These are phyloP conservation scores for Penicillium pulvis DNA, from an alignment of 495 filamentous ascomycete species.

Conservation along the genomic window DNA sequence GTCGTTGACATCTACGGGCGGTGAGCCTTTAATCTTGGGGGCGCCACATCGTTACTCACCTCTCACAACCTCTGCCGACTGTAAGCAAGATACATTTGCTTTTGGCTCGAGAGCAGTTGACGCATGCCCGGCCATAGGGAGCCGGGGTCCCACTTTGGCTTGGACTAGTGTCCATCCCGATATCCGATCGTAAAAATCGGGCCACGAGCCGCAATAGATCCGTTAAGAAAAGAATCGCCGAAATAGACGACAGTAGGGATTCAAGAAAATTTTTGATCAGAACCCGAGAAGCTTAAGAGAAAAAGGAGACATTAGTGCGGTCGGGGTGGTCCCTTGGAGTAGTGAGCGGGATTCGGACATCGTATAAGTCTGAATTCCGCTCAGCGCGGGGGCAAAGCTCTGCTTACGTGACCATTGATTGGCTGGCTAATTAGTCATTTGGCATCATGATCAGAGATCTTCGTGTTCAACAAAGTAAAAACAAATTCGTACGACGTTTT, in stretches of 20 bases:
- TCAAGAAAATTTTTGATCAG: not conserved
- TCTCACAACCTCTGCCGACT: conserved; percentile 47
- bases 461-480: too few relatives aligned
- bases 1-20: conserved; percentile 48
- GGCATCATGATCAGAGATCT: too few relatives aligned
- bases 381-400: not conserved
- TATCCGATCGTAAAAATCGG: not conserved
- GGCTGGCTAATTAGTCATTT: too few relatives aligned
- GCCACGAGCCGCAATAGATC: not conserved
- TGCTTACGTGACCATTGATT: not conserved
- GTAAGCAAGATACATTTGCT: conserved; percentile 53
- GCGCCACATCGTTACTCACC: conserved; percentile 26
- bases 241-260: not conserved
- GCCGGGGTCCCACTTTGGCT: conserved; percentile 26
- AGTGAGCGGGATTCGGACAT: not conserved
- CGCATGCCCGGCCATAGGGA: conserved; percentile 53
- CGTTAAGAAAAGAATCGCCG: not conserved
- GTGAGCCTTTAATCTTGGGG: not conserved
- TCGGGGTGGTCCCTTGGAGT: not conserved
- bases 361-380: not conserved
- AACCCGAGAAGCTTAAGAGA: not conserved
- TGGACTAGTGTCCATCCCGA: conserved; percentile 4
- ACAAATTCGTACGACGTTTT: too few relatives aligned
- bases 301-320: not conserved
- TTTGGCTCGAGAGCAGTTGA: conserved; percentile 57